Evolutionary conservation across 2,329 filamentous ascomycete genomes (phyloP).

Genomic region (Paecilomyces dactylethromorphus): DNA sequence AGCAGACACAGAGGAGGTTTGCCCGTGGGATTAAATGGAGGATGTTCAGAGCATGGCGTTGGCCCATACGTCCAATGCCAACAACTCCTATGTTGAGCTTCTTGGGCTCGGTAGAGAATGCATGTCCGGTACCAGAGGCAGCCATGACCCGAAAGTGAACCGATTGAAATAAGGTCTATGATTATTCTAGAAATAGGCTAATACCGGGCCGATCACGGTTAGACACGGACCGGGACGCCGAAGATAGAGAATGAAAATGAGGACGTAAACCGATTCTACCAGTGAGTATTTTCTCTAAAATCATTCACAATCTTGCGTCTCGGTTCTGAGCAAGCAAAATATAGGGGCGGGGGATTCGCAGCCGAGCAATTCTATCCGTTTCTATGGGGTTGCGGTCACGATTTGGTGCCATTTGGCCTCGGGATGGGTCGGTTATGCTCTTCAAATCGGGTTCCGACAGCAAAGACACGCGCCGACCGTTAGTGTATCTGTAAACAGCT

Average conservation of each 20-base stretch:
- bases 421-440: background rate
- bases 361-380: background rate
- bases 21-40: slow-evolving; percentile 41
- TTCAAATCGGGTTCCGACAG: no score
- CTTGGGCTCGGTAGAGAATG: background rate
- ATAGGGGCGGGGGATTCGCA: background rate
- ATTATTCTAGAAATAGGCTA: no score
- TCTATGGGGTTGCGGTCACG: background rate
- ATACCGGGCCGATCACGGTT: no score
- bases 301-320: background rate
- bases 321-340: background rate
- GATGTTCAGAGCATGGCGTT: slow-evolving; percentile 46
- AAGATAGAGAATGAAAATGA: no score
- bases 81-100: slow-evolving; percentile 33
- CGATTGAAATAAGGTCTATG: background rate
- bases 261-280: background rate
- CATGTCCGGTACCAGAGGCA: background rate
- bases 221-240: no score
- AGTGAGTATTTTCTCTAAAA: background rate
- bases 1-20: slow-evolving; percentile 45
- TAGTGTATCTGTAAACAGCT: no score
- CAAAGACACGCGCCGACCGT: no score
- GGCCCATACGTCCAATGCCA: slow-evolving; percentile 49
- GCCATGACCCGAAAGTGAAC: background rate
- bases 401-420: no score